A percentile compares a stretch with the other conserved stretches of the same genome.
phyloP scores from a whole-genome alignment of 495 filamentous ascomycete genomes.

The Aspergillus diversus region DNA sequence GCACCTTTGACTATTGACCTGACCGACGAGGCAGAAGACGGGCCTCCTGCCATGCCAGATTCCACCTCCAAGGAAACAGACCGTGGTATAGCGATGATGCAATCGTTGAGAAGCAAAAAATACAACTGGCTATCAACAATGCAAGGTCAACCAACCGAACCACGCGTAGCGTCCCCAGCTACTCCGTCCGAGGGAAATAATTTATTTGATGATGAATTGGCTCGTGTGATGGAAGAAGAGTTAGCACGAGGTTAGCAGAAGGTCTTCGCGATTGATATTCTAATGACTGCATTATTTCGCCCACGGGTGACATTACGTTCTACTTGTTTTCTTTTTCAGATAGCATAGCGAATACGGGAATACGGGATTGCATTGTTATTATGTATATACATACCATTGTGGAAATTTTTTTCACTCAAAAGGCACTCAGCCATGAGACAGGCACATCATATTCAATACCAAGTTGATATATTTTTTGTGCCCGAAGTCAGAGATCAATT shows the following conservation, averaged over 20 bases:
- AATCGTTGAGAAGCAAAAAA: conserved; percentile 29
- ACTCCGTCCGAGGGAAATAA: not conserved
- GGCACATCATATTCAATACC: too few relatives aligned
- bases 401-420: too few relatives aligned
- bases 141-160: not conserved
- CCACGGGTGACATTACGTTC: not conserved
- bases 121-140: conserved; percentile 29
- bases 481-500: too few relatives aligned
- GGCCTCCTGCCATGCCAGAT: conserved; percentile 1
- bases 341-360: conserved; percentile 6
- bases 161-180: not conserved
- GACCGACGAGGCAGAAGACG: conserved; percentile 24
- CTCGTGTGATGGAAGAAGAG: conserved; percentile 33
- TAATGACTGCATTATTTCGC: not conserved
- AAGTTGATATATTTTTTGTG: too few relatives aligned
- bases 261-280: conserved; percentile 9
- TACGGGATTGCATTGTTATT: conserved; percentile 1
- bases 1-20: conserved; percentile 30
- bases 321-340: not conserved
- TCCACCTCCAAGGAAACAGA: conserved; percentile 12
- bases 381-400: not conserved
- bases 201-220: conserved; percentile 27
- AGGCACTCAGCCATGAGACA: too few relatives aligned
- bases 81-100: conserved; percentile 18
- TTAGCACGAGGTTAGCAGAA: conserved; percentile 20